Evolutionary conservation across 345 rosid species (phyloP), one percentile per base, ranked within the genome.

Genomic region (Arabidopsis arenosa): DNA sequence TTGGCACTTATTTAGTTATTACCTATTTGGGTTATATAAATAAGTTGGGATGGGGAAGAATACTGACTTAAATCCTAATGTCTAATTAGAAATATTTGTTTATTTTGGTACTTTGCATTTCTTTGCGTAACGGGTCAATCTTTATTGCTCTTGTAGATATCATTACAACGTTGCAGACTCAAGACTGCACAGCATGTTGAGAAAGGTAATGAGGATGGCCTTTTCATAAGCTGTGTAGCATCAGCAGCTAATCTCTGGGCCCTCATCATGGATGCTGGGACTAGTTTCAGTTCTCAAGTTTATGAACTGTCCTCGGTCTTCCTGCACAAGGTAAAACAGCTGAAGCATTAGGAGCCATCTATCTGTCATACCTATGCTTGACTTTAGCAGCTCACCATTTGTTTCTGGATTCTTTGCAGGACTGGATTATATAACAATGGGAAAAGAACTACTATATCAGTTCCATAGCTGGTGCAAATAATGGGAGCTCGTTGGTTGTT

Each of bases 361-460:
- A 49, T 66, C 39, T 74, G 1, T 23, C 21, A 57, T 40, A 5
- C 35, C 26, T 59, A 32, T 82, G 26, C 30, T 28, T 30, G 41
- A 51, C 45, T 18, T 23, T 59, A 78, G 63, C 57, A 61, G 15
- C 56, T 41, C 47, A 53, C 66, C 52, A 13, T 72, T 72, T 39
- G 65, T 56, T 65, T 28, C 28, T 66, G 80, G 61, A 53, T 65
- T 71, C 41, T 76, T 67, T 13, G 74, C 85, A 93, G 98, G 96
- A 92, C 67, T 94, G 98, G 98, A 94, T 94, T 67, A 91, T 94
- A 97, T 97, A 92, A 63, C 97, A 94, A 53, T 94, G 98, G 98
- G 98, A 93, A 80, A 93, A 85, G 76, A 93, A 89, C 72, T 94
- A 79, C 76, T 94, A 94, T 75, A 94, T 94, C 68, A 94, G 93